Base-by-base conservation (phyloP, 83 land plant genomes). In the Larix sibirica region DNA sequence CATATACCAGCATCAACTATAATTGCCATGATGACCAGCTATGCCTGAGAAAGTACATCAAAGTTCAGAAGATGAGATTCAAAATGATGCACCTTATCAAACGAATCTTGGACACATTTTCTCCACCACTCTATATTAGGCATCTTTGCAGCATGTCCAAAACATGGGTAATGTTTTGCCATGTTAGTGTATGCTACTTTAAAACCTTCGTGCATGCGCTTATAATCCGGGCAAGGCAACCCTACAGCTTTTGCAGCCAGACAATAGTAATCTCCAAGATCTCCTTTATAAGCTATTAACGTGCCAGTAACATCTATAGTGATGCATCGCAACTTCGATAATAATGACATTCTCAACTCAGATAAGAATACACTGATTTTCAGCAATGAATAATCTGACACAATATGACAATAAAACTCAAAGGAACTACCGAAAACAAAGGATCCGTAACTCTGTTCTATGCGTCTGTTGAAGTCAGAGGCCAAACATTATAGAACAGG, bases 271-370 rank as follows among this genome's bases (percentile, higher is more conserved):
- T 96, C 98, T 56, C 98, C 98, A 69, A 96, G 92, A 47, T 93
- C 89, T 9, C 98, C 98, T 81, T 96, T 96, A 89, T 96, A 96
- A 31, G 97, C 97, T 77, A 96, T 85, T 23, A 96, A 84, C 4
- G 98, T 96, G 26, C 98, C 98, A 20, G 97, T 96, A 28, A 96
- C 98, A 88, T 96, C 98, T 50, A 96, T 65, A 10, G 98, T 96
- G 80, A 96, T 83, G 64, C 92, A 92, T 9, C 89, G 82, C 61
- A 96, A 79, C 77, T 82, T 90, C 70, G 91, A 86, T 75, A 93
- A 23, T 3, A 89, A 18, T 6, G 95, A 78, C 95, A 92, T 92
- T 26, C 81, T 62, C 83, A 77, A 20, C 23, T 20, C 13, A 50
- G 54, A 20, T 42, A 42, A 73, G 40, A 73, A 42, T 13, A 73